Base-by-base conservation (phyloP, 495 filamentous ascomycete genomes). In the Pseudevernia furfuracea region DNA sequence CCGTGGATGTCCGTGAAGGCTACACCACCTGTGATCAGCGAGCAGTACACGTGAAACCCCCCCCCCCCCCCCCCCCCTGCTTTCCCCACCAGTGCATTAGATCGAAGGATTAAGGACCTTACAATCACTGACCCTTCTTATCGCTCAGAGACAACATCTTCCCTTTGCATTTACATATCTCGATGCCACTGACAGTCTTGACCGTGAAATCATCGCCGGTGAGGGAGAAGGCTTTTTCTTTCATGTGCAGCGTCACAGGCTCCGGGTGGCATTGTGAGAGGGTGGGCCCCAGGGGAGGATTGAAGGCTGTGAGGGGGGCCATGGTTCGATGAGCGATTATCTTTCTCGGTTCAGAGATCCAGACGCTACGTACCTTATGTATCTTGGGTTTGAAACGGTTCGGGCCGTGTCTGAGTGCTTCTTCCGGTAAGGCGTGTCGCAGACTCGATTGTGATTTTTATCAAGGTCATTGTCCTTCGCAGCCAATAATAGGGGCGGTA, bases 221-320 rank as follows among this genome's bases (percentile, higher is more conserved):
- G n/a, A 66, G 49, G 37, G 48, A 61, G 38, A 68, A 57, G 19
- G 58, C 66, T 39, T 65, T 65, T 34, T 68, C 66, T 38, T 66
- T 68, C 66, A 68, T 68, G 38, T 68, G 65, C 34, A 68, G 66
- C 2, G 66, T 68, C 15, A 68, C 63, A 6, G 63, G 53, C 14
- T 68, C 57, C 6, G 63, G 59, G 23, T 66, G 63, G 55, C 63
- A 68, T 32, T 60, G 64, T 15, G 58, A 32, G 46, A 60, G 28
- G 43, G 59, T 43, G 2, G 64, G 56, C 0, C 59, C 66, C 3
- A 68, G 49, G 44, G 63, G 55, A 10, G 63, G 63, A 28, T 61
- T 58, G 52, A 68, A 61, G 25, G 66, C 46, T 5, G 58, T 38
- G 23, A 68, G 59, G 36, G 61, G 60, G 30, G 65, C 23, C 58